phyloP scores from a whole-genome alignment of 352 stramenopile species.

The Lagenidium sp. region DNA sequence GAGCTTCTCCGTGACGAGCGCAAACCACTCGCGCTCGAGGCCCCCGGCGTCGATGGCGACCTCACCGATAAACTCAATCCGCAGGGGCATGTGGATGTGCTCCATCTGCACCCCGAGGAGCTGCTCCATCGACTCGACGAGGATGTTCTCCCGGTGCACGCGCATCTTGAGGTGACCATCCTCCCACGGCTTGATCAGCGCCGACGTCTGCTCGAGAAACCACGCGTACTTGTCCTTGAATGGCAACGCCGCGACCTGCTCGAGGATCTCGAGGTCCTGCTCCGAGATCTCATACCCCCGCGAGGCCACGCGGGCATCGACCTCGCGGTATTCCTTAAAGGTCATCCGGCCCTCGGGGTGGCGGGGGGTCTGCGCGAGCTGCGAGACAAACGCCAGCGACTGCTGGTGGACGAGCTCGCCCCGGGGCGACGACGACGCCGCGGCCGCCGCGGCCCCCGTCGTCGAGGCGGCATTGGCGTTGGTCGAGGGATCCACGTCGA shows the following conservation, averaged over 20 bases:
- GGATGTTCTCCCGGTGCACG: slow-evolving; percentile 75
- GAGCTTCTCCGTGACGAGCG: slow-evolving; percentile 72
- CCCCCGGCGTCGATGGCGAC: slow-evolving; percentile 86
- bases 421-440: background rate
- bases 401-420: slow-evolving; percentile 72
- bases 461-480: background rate
- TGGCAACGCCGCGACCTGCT: slow-evolving; percentile 72
- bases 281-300: slow-evolving; percentile 84
- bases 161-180: slow-evolving; percentile 82
- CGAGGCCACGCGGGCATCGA: slow-evolving; percentile 76
- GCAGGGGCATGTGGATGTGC: slow-evolving; percentile 81
- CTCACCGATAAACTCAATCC: slow-evolving; percentile 87
- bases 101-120: slow-evolving; percentile 78
- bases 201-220: slow-evolving; percentile 79
- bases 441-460: background rate
- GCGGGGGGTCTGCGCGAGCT: slow-evolving; percentile 69
- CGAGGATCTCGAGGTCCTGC: slow-evolving; percentile 79
- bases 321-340: slow-evolving; percentile 85
- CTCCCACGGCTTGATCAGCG: slow-evolving; percentile 79
- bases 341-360: slow-evolving; percentile 81
- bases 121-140: slow-evolving; percentile 83
- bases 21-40: slow-evolving; percentile 85
- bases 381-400: slow-evolving; percentile 81
- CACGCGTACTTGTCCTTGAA: slow-evolving; percentile 87
- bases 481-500: background rate